phyloP scores from a whole-genome alignment of 1,284 basidiomycete genomes.

The Ganoderma multipileum region DNA sequence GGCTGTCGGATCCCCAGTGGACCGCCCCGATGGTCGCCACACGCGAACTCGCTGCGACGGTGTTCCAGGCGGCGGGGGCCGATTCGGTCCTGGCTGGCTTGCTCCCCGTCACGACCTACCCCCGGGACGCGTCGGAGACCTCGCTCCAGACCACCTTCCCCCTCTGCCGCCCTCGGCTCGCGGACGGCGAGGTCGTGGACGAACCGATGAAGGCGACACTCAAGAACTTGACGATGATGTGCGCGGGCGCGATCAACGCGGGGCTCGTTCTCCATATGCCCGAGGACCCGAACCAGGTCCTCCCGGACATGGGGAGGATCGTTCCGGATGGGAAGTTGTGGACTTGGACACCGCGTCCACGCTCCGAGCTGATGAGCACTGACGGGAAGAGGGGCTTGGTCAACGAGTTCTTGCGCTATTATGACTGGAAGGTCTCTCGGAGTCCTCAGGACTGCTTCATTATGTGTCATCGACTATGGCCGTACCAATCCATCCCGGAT shows the following conservation, averaged over 20 bases:
- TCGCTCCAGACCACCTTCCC: background rate
- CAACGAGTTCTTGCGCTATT: too few relatives aligned
- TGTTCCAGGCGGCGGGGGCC: background rate
- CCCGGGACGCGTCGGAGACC: background rate
- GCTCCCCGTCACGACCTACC: background rate
- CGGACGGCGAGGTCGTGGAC: background rate
- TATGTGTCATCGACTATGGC: too few relatives aligned
- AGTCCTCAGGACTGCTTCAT: too few relatives aligned
- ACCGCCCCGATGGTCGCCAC: background rate
- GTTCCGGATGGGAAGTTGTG: background rate
- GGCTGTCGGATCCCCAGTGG: background rate
- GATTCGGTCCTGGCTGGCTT: background rate
- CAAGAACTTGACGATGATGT: background rate
- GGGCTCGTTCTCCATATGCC: background rate
- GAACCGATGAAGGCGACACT: background rate
- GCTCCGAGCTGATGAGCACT: too few relatives aligned
- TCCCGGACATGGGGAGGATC: background rate
- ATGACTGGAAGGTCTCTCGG: too few relatives aligned
- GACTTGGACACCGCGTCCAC: background rate
- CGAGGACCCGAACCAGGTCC: background rate
- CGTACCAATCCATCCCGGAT: too few relatives aligned
- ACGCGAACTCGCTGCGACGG: background rate
- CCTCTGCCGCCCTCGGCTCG: background rate
- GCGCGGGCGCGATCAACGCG: background rate
- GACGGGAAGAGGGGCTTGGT: too few relatives aligned